Evolutionary conservation across 352 stramenopile genomes (phyloP), one percentile per base, ranked within the genome.

Genomic region (Thraustotheca clavata): DNA sequence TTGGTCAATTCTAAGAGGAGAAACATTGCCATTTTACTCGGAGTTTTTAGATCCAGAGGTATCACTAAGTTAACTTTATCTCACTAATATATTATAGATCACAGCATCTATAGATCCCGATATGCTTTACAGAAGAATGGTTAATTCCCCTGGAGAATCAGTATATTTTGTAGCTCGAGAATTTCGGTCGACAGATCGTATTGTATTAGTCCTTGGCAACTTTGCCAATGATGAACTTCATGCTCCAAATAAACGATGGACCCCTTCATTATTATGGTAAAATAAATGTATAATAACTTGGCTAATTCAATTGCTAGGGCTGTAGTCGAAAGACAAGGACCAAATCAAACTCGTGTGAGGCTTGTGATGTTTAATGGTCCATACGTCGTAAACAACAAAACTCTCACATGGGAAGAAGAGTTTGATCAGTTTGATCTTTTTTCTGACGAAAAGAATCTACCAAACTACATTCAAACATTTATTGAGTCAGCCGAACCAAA

Each of bases 171-270:
- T 52, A 24, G 31, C 11, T 2, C 43, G 43, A 14, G 43, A 52
- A 31, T 52, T 52, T 18, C n/a, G 9, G 11, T 35, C 43, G 7
- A 9, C 11, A 24, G 43, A 24, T 52, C 43, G 43, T 31, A 24
- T 52, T 31, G 43, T 52, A 24, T 52, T 52, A 18, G 43, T 52
- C 43, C 12, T 52, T 24, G 43, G 43, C 43, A 52, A 18, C 43
- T 52, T 52, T 24, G 43, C 43, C 9, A 24, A 52, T 31, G 43
- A 52, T 31, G 43, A 14, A 2, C 43, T 24, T 31, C 43, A 52
- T 20, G 11, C n/a, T 9, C 11, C 14, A 9, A 52, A 52, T 31
- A 31, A 26, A 3, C 12, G 9, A 11, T 52, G 11, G 11, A 52
- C 34, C 43, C 43, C 43, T 24, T 20, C 43, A 9, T 35, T 52